Percentiles rank a stretch among this genome's conserved stretches.
These are phyloP conservation scores for Rutstroemia sydowiana DNA, from an alignment of 2,329 filamentous ascomycete genomes.

Conservation along the genomic window DNA sequence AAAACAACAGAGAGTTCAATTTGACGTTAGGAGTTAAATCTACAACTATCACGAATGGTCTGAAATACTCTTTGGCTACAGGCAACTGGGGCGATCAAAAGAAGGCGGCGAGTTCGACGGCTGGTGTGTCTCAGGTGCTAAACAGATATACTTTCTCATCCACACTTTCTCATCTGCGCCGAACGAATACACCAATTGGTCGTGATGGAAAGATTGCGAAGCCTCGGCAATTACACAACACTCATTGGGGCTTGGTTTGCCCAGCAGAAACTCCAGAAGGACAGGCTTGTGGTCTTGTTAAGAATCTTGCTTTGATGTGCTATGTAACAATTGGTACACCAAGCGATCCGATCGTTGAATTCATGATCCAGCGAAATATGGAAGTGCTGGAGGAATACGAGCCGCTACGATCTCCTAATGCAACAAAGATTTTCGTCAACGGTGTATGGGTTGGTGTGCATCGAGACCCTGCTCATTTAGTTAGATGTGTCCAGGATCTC, in stretches of 20 bases:
- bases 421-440: constrained; percentile 97
- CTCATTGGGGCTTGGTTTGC: constrained; percentile 96
- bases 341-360: constrained; percentile 83
- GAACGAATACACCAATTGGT: constrained; percentile 96
- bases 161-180: constrained; percentile 89
- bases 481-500: constrained; percentile 68
- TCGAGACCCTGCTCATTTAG: constrained; percentile 77
- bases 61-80: constrained; percentile 95
- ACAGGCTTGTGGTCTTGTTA: constrained; percentile 95
- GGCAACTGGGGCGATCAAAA: constrained; percentile 99
- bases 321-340: constrained; percentile 95
- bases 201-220: constrained; percentile 98
- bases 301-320: constrained; percentile 96
- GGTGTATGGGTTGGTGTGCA: constrained; percentile 97
- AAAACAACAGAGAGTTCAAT: constrained; percentile 83
- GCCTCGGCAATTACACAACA: constrained; percentile 95
- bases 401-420: constrained; percentile 74
- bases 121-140: constrained; percentile 94
- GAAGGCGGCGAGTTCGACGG: constrained; percentile 90
- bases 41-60: constrained; percentile 81
- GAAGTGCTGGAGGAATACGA: constrained; percentile 95
- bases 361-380: constrained; percentile 94
- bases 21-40: constrained; percentile 86
- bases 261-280: constrained; percentile 97
- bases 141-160: constrained; percentile 98